Conservation (phyloP, 176 grass and related monocot species). For the Cenchrus americanus region DNA sequence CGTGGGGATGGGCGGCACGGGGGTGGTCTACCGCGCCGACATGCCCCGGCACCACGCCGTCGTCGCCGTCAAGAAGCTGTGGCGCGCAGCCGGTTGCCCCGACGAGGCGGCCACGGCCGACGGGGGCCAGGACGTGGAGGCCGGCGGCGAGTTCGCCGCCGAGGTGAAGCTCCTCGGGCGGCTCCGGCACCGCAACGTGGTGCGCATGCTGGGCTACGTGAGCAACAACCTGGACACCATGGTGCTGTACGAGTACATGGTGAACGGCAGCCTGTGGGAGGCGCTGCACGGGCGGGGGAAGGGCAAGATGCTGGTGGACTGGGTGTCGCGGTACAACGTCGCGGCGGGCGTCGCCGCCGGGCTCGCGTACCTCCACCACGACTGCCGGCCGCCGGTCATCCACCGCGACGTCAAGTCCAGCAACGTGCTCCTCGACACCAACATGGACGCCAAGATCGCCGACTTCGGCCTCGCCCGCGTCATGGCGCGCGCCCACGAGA, state of each 20-base stretch:
- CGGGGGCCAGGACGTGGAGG: conserved; percentile 34
- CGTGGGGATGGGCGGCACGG: conserved; percentile 89
- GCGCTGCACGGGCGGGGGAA: conserved; percentile 69
- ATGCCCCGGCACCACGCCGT: conserved; percentile 76
- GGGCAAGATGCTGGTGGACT: conserved; percentile 74
- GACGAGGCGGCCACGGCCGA: conserved; percentile 41
- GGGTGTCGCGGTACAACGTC: conserved; percentile 89
- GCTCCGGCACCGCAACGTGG: conserved; percentile 83
- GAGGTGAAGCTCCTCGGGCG: conserved; percentile 89
- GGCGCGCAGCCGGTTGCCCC: conserved; percentile 58
- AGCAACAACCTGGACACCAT: conserved; percentile 84
- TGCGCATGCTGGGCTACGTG: conserved; percentile 92
- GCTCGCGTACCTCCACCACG: conserved; percentile 92
- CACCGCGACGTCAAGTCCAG: conserved; percentile 97
- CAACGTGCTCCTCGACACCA: conserved; percentile 89
- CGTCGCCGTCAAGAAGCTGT: conserved; percentile 93
- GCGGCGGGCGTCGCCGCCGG: conserved; percentile 79
- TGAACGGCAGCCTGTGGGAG: conserved; percentile 95
- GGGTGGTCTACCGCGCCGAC: conserved; percentile 89
- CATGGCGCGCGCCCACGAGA: conserved; percentile 79
- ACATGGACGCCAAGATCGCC: conserved; percentile 84
- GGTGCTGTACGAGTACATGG: conserved; percentile 98
- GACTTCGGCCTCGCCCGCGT: conserved; percentile 91
- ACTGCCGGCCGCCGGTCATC: conserved; percentile 89
- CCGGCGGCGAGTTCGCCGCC: conserved; percentile 60